These are phyloP conservation scores for Russula vinacea DNA, from an alignment of 768 basidiomycete genomes.

Conservation along the genomic window DNA sequence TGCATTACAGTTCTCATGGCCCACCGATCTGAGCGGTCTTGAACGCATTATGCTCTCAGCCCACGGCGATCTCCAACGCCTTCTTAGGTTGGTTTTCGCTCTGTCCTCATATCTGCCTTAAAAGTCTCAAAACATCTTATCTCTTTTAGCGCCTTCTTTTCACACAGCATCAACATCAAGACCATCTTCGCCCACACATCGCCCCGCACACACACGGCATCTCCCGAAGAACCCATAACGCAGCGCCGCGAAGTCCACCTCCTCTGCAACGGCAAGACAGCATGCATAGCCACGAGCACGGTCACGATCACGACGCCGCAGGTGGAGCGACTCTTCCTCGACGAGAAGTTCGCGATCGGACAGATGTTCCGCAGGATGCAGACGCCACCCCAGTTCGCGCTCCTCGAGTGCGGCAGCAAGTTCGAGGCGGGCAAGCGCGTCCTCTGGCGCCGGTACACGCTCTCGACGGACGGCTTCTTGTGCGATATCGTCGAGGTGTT, in stretches of 20 bases:
- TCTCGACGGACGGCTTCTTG: constrained; percentile 54
- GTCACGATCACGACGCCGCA: constrained; percentile 57
- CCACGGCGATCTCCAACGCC: constrained; percentile 66
- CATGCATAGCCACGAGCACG: constrained; percentile 63
- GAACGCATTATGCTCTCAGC: constrained; percentile 68
- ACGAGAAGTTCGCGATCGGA: constrained; percentile 64
- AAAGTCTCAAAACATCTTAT: neutral
- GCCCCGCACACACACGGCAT: constrained; percentile 38
- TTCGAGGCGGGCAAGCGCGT: constrained; percentile 31
- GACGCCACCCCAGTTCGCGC: constrained; percentile 54
- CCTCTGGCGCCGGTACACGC: constrained; percentile 57
- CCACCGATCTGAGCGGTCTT: constrained; percentile 48
- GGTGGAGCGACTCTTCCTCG: constrained; percentile 63
- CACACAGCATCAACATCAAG: constrained; percentile 55
- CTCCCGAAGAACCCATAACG: constrained; percentile 49
- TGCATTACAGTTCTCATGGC: constrained; percentile 39
- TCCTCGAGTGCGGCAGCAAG: constrained; percentile 49
- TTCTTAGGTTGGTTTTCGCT: constrained; percentile 51
- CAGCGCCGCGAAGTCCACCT: constrained; percentile 67
- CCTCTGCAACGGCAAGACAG: constrained; percentile 49
- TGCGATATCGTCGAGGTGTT: constrained; percentile 71
- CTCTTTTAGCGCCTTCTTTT: constrained; percentile 57
- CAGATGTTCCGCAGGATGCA: constrained; percentile 61
- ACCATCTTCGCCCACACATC: constrained; percentile 53
- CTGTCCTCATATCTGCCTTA: neutral